Evolutionary conservation across 2,329 filamentous ascomycete species (phyloP).

Genomic region (Nothopassalora personata): DNA sequence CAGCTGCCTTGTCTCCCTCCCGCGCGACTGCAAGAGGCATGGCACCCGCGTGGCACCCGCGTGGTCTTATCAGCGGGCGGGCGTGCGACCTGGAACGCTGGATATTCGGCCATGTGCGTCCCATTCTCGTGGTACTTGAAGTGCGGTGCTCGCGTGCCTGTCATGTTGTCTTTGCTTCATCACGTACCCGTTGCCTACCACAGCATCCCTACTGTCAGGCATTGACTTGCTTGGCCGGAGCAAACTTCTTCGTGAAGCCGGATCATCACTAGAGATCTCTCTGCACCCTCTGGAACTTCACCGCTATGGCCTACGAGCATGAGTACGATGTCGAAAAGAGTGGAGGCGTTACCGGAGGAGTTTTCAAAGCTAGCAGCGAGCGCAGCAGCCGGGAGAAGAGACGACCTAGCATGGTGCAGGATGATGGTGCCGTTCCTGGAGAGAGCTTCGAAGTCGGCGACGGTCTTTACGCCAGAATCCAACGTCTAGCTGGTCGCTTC

Average conservation of each 20-base stretch:
- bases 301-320: slow-evolving; percentile 11
- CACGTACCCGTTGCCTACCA: background rate
- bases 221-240: slow-evolving; percentile 6
- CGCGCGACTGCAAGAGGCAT: background rate
- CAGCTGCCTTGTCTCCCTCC: background rate
- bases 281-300: background rate
- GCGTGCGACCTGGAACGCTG: background rate
- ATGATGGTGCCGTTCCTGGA: slow-evolving; percentile 49
- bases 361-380: slow-evolving; percentile 5
- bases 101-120: background rate
- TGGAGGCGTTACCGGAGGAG: slow-evolving; percentile 10
- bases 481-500: slow-evolving; percentile 59
- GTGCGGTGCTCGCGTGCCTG: background rate
- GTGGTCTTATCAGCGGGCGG: background rate
- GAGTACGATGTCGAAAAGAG: slow-evolving; percentile 19
- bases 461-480: slow-evolving; percentile 53
- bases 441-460: slow-evolving; percentile 56
- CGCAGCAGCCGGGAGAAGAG: slow-evolving; percentile 6
- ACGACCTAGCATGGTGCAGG: slow-evolving; percentile 19
- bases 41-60: background rate
- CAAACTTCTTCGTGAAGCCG: slow-evolving; percentile 21
- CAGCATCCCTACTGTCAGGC: background rate
- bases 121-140: background rate
- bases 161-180: background rate
- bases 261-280: background rate